Conservation (phyloP, 1,139 yeast genomes). For the Meyerozyma smithsonii region DNA sequence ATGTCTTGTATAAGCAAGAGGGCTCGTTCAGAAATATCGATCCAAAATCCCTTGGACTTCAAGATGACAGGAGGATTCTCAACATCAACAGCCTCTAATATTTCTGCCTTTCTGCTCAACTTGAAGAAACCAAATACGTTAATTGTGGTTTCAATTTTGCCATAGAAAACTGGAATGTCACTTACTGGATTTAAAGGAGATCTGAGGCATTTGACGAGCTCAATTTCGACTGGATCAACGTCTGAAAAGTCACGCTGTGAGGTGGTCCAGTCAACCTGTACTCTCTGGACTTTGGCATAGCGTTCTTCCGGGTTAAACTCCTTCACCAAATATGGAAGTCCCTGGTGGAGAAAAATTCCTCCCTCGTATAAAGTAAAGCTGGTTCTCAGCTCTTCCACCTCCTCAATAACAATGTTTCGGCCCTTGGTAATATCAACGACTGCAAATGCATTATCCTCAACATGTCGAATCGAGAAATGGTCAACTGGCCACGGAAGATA, state of each 20-base stretch:
- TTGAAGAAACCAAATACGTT: constrained; percentile 92
- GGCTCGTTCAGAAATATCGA: constrained; percentile 68
- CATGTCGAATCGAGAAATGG: constrained; percentile 71
- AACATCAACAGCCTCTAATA: constrained; percentile 89
- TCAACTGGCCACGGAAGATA: constrained; percentile 80
- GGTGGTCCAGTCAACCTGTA: constrained; percentile 91
- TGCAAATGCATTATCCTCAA: constrained; percentile 75
- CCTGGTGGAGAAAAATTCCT: constrained; percentile 91
- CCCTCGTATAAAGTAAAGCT: constrained; percentile 93
- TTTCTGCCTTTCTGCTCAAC: constrained; percentile 67
- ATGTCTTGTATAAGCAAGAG: constrained; percentile 56
- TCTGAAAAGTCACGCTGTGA: constrained; percentile 88
- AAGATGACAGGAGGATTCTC: constrained; percentile 76
- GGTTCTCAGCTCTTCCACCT: constrained; percentile 84
- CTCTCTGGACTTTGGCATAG: constrained; percentile 80
- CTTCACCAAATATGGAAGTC: constrained; percentile 77
- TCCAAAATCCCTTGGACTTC: constrained; percentile 82
- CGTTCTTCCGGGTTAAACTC: constrained; percentile 74
- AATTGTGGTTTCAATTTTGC: constrained; percentile 65
- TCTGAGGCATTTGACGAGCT: constrained; percentile 51
- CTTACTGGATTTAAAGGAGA: constrained; percentile 17
- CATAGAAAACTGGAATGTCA: constrained; percentile 71
- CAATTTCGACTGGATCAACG: constrained; percentile 80
- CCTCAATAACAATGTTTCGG: constrained; percentile 75
- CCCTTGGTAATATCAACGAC: constrained; percentile 83